These are phyloP conservation scores for Kalaharituber pfeilii DNA, from an alignment of 2,329 filamentous ascomycete species.

Conservation along the genomic window DNA sequence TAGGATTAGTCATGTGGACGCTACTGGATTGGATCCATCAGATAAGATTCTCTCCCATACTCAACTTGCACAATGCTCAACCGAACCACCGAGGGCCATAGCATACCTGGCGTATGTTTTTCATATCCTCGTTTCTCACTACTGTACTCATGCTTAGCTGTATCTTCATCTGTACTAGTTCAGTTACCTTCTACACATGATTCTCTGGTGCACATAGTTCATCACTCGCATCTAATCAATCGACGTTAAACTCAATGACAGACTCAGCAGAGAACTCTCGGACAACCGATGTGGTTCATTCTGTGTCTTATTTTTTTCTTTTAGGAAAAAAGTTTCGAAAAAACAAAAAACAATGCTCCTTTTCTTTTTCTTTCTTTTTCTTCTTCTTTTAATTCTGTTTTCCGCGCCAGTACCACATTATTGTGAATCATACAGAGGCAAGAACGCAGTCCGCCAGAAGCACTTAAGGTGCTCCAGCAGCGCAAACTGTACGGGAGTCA, in stretches of 20 bases:
- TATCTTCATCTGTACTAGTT: not conserved
- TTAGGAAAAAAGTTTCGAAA: too few relatives aligned
- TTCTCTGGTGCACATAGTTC: constrained; percentile 34
- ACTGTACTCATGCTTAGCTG: not conserved
- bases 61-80: too few relatives aligned
- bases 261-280: too few relatives aligned
- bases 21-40: too few relatives aligned
- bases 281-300: too few relatives aligned
- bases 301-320: too few relatives aligned
- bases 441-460: constrained; percentile 80
- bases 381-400: not conserved
- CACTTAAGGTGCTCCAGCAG: constrained; percentile 80
- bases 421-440: constrained; percentile 36
- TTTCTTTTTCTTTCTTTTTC: not conserved
- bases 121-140: constrained; percentile 4
- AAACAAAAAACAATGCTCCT: too few relatives aligned
- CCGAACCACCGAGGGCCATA: constrained; percentile 70
- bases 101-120: constrained; percentile 52
- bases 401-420: not conserved
- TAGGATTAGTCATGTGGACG: too few relatives aligned
- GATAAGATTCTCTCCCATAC: too few relatives aligned
- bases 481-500: constrained; percentile 89
- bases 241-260: constrained; percentile 56
- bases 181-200: too few relatives aligned
- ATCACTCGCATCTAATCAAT: constrained; percentile 69